Conservation (phyloP, 202 grass and related monocot species). For the Zizania palustris region DNA sequence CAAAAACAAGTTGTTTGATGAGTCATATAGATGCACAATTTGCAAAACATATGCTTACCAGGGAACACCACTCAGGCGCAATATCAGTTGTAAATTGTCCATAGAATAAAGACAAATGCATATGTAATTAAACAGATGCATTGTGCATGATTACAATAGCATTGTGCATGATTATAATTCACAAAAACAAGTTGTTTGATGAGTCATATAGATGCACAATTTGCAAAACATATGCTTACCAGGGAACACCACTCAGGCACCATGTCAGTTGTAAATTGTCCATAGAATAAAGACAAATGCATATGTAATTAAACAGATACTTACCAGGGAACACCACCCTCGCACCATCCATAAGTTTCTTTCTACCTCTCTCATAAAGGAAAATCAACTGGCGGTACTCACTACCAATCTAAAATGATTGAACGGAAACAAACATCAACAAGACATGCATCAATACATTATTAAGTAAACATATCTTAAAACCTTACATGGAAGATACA, state of each 20-base stretch:
- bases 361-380: constrained; percentile 61
- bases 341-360: constrained; percentile 73
- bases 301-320: constrained; percentile 17
- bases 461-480: neutral
- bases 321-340: constrained; percentile 57
- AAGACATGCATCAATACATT: neutral
- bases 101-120: constrained; percentile 7
- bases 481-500: constrained; percentile 1
- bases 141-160: too few species aligned
- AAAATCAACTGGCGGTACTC: constrained; percentile 65
- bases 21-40: neutral
- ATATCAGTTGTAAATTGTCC: neutral
- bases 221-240: neutral
- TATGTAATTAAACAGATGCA: constrained; percentile 2
- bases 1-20: neutral
- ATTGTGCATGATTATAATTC: neutral
- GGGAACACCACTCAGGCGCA: neutral
- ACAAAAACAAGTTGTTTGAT: neutral
- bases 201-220: neutral
- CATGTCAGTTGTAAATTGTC: neutral
- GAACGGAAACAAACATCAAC: constrained; percentile 5
- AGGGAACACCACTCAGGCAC: neutral
- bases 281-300: neutral
- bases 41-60: neutral
- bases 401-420: constrained; percentile 49